Evolutionary conservation across 306 rosid genomes (phyloP), one percentile per base, ranked within the genome.

Genomic region (Herpetospermum pedunculosum): DNA sequence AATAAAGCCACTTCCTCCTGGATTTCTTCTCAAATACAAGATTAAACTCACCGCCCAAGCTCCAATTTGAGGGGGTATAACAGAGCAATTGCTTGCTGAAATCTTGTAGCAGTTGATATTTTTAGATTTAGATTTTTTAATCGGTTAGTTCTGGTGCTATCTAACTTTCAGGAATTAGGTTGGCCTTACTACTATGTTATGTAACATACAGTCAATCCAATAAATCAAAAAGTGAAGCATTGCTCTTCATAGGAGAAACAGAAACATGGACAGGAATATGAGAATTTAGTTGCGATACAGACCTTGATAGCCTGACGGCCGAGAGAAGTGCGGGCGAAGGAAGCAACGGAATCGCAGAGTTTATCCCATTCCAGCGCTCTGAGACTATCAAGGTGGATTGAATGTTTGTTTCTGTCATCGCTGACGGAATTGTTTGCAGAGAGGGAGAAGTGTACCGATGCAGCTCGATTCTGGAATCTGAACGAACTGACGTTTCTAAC

Each of bases 311-410:
- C 92, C 55, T 84, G 83, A 57, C 89, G 90, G 41, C 97, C 97
- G 37, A 88, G 76, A 30, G 97, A 83, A 81, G 97, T 94, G 72
- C 88, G 78, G 28, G 98, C 91, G 53, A 94, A 91, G 80, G 90
- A 81, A 76, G 95, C 83, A 28, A 94, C 98, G 75, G 85, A 84
- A n/a, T 94, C 87, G 49, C 92, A 91, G 46, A 91, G 91, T 80
- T 89, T 88, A 80, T 89, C 96, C 97, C 97, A 94, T 80, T 91
- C 91, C 67, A 94, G 85, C 4, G 92, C 91, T 80, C 97, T 81
- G 79, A 89, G 92, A 30, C 89, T 89, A 65, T 91, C 90, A 21
- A 75, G 48, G 75, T 84, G 90, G 57, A 88, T 84, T 5, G 95
- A 85, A 44, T 76, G 72, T 38, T 78, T 55, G 70, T 10, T 38